These are phyloP conservation scores for Pythium plurisporium DNA, from an alignment of 352 stramenopile genomes.

Conservation along the genomic window DNA sequence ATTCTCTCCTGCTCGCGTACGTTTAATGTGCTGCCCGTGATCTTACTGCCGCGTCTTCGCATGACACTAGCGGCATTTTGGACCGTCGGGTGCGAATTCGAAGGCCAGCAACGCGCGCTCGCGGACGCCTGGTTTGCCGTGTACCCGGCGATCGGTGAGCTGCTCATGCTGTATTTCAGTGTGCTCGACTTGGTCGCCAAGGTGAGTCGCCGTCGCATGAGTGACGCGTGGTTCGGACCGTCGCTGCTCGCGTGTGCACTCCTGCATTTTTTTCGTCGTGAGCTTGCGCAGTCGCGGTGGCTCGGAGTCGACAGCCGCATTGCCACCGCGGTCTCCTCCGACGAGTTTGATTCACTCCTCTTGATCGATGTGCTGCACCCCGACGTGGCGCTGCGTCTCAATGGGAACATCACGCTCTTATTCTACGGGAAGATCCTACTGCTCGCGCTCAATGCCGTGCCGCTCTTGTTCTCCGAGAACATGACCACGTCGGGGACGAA, in stretches of 20 bases:
- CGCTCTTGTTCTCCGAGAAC: conserved; percentile 12
- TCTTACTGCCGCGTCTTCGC: background rate
- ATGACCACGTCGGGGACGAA: conserved; percentile 8
- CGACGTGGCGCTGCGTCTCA: conserved; percentile 24
- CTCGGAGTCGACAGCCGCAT: conserved; percentile 18
- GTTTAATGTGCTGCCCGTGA: conserved; percentile 16
- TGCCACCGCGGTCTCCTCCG: background rate
- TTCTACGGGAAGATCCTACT: conserved; percentile 26
- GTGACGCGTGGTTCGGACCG: conserved; percentile 29
- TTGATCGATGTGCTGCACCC: conserved; percentile 27
- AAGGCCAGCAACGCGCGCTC: conserved; percentile 28
- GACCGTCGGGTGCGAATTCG: conserved; percentile 2
- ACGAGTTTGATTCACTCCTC: conserved; percentile 21
- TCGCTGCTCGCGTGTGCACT: conserved; percentile 26
- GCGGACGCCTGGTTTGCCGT: conserved; percentile 31
- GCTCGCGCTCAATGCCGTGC: conserved; percentile 22
- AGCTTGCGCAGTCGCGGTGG: conserved; percentile 10
- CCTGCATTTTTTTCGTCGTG: conserved; percentile 22
- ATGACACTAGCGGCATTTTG: background rate
- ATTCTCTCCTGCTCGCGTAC: conserved; percentile 6
- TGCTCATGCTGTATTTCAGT: conserved; percentile 27
- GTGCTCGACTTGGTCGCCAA: conserved; percentile 33
- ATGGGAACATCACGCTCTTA: conserved; percentile 21
- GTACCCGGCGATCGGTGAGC: conserved; percentile 27
- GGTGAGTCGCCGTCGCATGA: conserved; percentile 21